Base-by-base conservation (phyloP, 1,139 yeast species). In the Scheffersomyces cryptocercus region DNA sequence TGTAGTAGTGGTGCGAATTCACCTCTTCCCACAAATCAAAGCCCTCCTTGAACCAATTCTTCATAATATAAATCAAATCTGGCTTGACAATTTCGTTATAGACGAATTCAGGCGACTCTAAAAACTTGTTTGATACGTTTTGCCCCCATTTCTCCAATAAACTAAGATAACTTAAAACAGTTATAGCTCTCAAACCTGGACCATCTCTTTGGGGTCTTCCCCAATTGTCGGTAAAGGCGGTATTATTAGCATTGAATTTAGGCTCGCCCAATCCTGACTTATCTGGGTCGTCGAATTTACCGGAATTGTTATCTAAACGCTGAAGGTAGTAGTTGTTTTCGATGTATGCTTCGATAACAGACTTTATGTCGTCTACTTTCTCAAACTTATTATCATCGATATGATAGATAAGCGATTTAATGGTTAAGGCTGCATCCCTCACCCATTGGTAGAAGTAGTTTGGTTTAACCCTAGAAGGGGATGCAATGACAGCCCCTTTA, bases 161-260 rank as follows among this genome's bases (percentile, higher is more conserved):
- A 26, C 67, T 64, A 47, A 88, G 57, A 59, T 81, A 88, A 49
- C 79, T 78, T 38, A 80, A 64, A 28, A 85, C 74, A 1, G 96
- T 75, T 40, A 84, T 74, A 3, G 84, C 76, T 52, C 98, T 75
- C 45, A 91, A 72, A 0, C 95, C 95, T 0, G 98, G 97, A 0
- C 98, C 98, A 62, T 93, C 99, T 49, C 89, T 77, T 64, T 91
- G 99, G 0, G 99, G 99, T 54, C 99, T 75, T 1, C 98, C 98
- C 99, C 98, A 91, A 34, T 69, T 61, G 2, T 70, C 82, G 12
- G 65, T 61, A 54, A 85, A 91, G 1, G 86, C 72, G 0, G 79
- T 58, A 28, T 85, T 84, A 59, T 88, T 78, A 3, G 83, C 81
- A 58, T 76, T 62, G 56, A 86, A 90, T 61, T 91, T 91, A 4